Evolutionary conservation across 1,139 yeast species (phyloP), one percentile per base, ranked within the genome.

Genomic region (Zygosaccharomyces pseudobailii): DNA sequence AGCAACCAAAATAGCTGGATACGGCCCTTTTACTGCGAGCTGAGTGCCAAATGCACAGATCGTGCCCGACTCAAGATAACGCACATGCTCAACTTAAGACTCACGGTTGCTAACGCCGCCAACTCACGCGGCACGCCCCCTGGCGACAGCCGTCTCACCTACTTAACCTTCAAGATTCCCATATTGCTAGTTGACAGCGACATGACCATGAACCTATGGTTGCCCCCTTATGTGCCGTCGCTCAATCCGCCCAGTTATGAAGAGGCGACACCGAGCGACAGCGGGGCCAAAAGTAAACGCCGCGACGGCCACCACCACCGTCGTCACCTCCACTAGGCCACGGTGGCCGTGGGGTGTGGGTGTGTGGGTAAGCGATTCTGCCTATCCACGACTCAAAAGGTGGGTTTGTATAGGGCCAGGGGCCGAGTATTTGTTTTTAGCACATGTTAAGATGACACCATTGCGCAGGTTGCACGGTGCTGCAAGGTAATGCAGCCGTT

Each of bases 41-140:
- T 40, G 34, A 52, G 55, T 21, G 39, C 50, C 6, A 42, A 45
- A 19, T 36, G 36, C 19, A 27, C 23, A 4, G 35, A 45, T 23
- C 42, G 49, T 5, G 53, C 53, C 33, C 49, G 55, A 34, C 40
- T 59, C 23, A 58, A 56, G 47, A 53, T 55, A 20, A 53, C 59
- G 5, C 64, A 59, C 45, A 40, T 45, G 25, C 25, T 59, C 3
- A 35, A 40, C 19, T 17, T 55, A 20, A 43, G 45, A 34, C 32
- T 55, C 8, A 35, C 24, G 9, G 24, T 54, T 22, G 27, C 45
- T 13, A 42, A 37, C 19, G 17, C 48, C 13, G 41, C 32, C 20
- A 24, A 36, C 2, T 24, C 28, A 21, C 31, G 42, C 22, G 19
- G 10, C 5, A 21, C 22, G 13, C 27, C 23, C 20, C 9, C 33